Evolutionary conservation across 139 green algal genomes (phyloP).

Genomic region (Tetraselmis striata): DNA sequence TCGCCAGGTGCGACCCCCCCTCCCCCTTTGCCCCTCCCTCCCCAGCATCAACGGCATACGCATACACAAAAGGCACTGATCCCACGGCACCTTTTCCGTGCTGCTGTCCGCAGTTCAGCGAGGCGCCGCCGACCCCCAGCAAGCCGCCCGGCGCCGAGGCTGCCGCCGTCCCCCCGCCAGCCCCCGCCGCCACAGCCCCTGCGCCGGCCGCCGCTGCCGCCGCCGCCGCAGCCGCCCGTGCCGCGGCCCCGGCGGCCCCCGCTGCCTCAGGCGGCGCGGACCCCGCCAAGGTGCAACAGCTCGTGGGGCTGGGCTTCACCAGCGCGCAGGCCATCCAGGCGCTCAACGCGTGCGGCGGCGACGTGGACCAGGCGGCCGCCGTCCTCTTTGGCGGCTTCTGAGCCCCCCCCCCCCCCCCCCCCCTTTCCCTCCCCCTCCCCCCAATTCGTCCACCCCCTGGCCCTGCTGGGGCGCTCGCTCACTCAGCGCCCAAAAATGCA

Average conservation of each 20-base stretch:
- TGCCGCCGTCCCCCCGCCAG: slow-evolving; percentile 3
- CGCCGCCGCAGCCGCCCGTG: neutral
- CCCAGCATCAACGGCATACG: too few relatives aligned
- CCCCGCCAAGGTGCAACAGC: slow-evolving; percentile 42
- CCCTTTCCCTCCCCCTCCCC: too few relatives aligned
- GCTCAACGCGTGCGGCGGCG: slow-evolving; percentile 48
- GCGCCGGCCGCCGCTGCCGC: slow-evolving; percentile 6
- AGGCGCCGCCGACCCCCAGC: neutral
- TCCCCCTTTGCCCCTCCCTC: neutral
- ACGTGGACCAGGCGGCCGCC: slow-evolving; percentile 63
- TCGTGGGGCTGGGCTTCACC: slow-evolving; percentile 58
- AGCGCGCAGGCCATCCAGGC: slow-evolving; percentile 40
- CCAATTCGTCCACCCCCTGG: too few relatives aligned
- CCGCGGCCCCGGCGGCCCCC: slow-evolving; percentile 1
- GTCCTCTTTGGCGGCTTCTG: slow-evolving; percentile 50
- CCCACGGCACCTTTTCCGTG: neutral
- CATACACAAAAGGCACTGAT: too few relatives aligned
- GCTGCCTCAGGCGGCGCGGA: neutral
- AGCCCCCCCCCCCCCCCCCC: too few relatives aligned
- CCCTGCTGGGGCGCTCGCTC: too few relatives aligned
- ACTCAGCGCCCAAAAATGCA: too few relatives aligned
- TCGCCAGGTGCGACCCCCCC: slow-evolving; percentile 5
- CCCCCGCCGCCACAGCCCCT: slow-evolving; percentile 6
- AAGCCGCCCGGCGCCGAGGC: slow-evolving; percentile 9
- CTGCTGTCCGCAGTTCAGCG: neutral